Conservation (phyloP, 495 filamentous ascomycete species). For the Cercophora sp. region DNA sequence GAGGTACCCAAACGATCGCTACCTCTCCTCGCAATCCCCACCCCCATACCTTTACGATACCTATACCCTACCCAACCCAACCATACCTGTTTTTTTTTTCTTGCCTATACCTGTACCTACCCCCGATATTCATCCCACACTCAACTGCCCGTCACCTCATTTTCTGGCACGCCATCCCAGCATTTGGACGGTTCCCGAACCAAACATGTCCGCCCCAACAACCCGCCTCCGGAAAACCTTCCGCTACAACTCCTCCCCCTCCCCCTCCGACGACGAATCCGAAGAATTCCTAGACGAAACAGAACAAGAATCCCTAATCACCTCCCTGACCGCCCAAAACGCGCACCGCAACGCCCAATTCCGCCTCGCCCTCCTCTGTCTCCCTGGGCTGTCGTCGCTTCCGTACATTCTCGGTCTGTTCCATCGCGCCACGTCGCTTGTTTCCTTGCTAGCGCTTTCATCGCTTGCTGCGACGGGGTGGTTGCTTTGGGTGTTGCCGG, state of each 20-base stretch:
- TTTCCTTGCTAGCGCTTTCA: slow-evolving; percentile 53
- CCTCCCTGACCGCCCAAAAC: slow-evolving; percentile 53
- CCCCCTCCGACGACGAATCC: slow-evolving; percentile 5
- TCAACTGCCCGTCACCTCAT: no score
- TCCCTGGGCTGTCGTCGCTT: slow-evolving; percentile 53
- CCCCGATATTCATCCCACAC: no score
- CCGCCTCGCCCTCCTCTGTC: slow-evolving; percentile 50
- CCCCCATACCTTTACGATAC: no score
- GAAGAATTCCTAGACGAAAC: no score
- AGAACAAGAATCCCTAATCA: slow-evolving; percentile 73
- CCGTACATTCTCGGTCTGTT: slow-evolving; percentile 23
- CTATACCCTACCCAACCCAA: no score
- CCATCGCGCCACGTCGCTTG: slow-evolving; percentile 32
- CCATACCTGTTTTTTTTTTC: no score
- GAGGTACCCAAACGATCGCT: no score
- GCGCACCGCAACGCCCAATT: slow-evolving; percentile 55
- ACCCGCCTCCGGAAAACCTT: slow-evolving; percentile 69
- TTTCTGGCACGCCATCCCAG: no score
- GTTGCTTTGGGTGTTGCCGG: slow-evolving; percentile 38
- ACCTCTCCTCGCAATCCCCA: no score
- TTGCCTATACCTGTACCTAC: no score
- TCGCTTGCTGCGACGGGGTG: slow-evolving; percentile 59
- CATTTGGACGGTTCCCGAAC: no score
- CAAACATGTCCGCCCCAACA: no score
- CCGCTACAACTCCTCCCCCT: background rate